Conservation (phyloP, 2,329 filamentous ascomycete species). For the Aspergillus spinulosporus region DNA sequence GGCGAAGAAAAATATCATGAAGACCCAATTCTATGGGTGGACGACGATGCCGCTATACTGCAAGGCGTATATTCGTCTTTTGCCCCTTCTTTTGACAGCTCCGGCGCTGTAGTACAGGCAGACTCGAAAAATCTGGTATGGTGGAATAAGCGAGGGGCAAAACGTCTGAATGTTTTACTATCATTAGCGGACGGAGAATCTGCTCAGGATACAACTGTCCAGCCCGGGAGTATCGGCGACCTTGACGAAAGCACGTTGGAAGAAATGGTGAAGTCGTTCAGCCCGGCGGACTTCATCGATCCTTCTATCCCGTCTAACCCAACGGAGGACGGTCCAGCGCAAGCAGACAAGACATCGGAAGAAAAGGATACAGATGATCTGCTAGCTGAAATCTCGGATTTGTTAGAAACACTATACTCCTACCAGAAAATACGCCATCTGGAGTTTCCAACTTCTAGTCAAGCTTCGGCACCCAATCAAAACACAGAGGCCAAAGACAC, state of each 20-base stretch:
- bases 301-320: slow-evolving; percentile 24
- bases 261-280: slow-evolving; percentile 45
- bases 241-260: slow-evolving; percentile 44
- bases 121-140: slow-evolving; percentile 47
- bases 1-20: slow-evolving; percentile 28
- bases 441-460: slow-evolving; percentile 24
- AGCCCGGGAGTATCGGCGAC: slow-evolving; percentile 35
- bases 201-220: slow-evolving; percentile 24
- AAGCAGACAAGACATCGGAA: slow-evolving; percentile 40
- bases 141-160: slow-evolving; percentile 47
- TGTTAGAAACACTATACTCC: slow-evolving; percentile 62
- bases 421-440: slow-evolving; percentile 63
- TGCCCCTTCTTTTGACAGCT: slow-evolving; percentile 50
- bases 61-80: slow-evolving; percentile 52
- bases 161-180: slow-evolving; percentile 40
- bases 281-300: slow-evolving; percentile 36
- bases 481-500: slow-evolving; percentile 34
- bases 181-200: slow-evolving; percentile 28
- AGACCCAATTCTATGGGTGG: slow-evolving; percentile 32
- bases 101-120: slow-evolving; percentile 44
- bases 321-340: slow-evolving; percentile 13
- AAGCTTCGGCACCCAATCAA: slow-evolving; percentile 37
- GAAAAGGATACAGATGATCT: slow-evolving; percentile 53
- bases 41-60: slow-evolving; percentile 39
- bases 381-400: slow-evolving; percentile 59